A percentile compares a stretch with the other conserved stretches of the same genome.
Conservation (phyloP, 2,329 filamentous ascomycete genomes). For the Aspergillus sp. region DNA sequence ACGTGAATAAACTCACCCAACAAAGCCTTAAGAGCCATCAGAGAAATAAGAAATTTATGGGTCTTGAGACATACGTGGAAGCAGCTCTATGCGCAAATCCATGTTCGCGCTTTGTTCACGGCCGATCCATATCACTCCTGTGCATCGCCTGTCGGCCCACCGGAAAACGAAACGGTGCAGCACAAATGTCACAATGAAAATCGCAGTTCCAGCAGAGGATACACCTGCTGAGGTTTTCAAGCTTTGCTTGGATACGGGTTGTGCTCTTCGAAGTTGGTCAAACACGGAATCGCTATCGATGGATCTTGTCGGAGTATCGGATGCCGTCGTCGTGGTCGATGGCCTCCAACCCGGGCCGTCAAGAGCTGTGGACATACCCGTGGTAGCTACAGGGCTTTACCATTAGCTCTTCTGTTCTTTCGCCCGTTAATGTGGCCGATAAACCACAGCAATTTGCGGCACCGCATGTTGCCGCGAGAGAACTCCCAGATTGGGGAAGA, state of each 20-base stretch:
- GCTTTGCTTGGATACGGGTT: constrained; percentile 1
- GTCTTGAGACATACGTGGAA: constrained; percentile 1
- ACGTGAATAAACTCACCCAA: too few species aligned
- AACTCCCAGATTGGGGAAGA: too few species aligned
- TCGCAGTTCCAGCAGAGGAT: neutral
- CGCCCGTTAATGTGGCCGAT: too few species aligned
- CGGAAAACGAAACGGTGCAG: neutral
- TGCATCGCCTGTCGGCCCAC: constrained; percentile 2
- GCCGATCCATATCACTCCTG: constrained; percentile 5
- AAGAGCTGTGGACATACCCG: neutral
- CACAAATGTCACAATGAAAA: constrained; percentile 5
- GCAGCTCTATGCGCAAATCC: constrained; percentile 1
- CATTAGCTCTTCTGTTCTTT: too few species aligned
- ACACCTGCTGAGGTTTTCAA: neutral
- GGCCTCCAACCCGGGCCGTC: neutral
- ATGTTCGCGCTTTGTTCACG: neutral
- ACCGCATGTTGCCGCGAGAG: too few species aligned
- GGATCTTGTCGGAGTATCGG: neutral
- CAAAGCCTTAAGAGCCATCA: neutral
- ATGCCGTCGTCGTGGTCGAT: neutral
- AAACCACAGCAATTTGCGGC: too few species aligned
- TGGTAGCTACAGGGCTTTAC: neutral
- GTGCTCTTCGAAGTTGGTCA: constrained; percentile 2
- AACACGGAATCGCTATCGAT: constrained; percentile 1
- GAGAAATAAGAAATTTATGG: constrained; percentile 5